These are phyloP conservation scores for Leishmania tropica DNA, from an alignment of 208 protist species.

Conservation along the genomic window DNA sequence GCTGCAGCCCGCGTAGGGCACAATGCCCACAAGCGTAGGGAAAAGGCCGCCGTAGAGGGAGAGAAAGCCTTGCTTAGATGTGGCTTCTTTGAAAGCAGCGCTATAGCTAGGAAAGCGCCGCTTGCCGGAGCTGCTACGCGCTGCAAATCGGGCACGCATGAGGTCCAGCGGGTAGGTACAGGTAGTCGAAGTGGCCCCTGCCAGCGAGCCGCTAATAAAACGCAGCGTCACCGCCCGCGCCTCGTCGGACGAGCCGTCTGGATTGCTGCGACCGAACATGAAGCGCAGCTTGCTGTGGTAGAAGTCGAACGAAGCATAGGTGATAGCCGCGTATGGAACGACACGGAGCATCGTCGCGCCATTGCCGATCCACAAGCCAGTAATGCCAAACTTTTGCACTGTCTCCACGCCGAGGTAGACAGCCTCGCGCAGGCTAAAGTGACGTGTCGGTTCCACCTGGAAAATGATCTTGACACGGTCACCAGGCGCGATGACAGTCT, in stretches of 20 bases:
- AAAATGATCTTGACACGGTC: conserved; percentile 97
- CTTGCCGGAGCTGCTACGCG: conserved; percentile 57
- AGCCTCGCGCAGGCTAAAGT: conserved; percentile 73
- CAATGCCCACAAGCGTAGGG: conserved; percentile 93
- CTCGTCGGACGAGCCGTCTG: conserved; percentile 45
- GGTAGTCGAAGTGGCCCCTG: conserved; percentile 92
- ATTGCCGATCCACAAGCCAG: conserved; percentile 94
- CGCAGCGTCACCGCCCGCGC: conserved; percentile 49
- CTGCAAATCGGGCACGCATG: conserved; percentile 91
- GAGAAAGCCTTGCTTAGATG: conserved; percentile 52
- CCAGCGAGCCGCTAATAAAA: conserved; percentile 88
- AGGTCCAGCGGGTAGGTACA: conserved; percentile 95
- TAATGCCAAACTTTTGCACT: conserved; percentile 81
- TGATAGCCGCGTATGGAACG: conserved; percentile 94
- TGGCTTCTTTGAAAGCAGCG: conserved; percentile 63
- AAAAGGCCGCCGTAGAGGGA: conserved; percentile 86
- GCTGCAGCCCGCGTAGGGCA: conserved; percentile 94
- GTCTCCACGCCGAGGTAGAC: conserved; percentile 68
- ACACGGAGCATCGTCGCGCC: conserved; percentile 95
- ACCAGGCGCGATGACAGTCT: conserved; percentile 92
- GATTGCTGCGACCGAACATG: conserved; percentile 19
- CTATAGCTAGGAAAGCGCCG: conserved; percentile 77
- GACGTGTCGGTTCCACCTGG: conserved; percentile 84
- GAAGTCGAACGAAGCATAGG: conserved; percentile 93
- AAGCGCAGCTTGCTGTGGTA: conserved; percentile 59